Evolutionary conservation across 1,284 basidiomycete genomes (phyloP), one percentile per base, ranked within the genome.

Genomic region (Cryptococcus floricola): DNA sequence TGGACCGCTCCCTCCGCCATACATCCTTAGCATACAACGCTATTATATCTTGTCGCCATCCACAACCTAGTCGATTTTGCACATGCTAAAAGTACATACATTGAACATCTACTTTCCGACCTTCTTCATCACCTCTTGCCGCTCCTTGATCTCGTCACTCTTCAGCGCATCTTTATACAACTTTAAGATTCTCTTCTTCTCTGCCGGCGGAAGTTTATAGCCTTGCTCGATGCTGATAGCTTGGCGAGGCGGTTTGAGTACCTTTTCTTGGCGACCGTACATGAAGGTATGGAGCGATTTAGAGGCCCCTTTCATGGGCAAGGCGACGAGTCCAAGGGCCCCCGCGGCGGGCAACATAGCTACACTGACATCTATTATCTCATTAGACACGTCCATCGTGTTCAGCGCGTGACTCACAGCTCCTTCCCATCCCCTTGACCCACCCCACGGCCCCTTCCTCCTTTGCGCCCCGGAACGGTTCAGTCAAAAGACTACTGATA

Each of bases 401-500:
- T 47, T 25, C 39, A 37, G 23, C 34, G 49, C 16, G 25, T 39
- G 3, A 71, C 81, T 62, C 56, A 81, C 81, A 80, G 57, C 81
- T 80, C 43, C 80, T 68, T 12, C 78, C 80, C 19, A 79, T 77
- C 0, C 82, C 81, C 64, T 82, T 82, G 57, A 83, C 68, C 4
- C 77, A 79, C 4, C 82, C 82, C 9, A 79, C 44, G 38, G 79
- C 75, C 16, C 81, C 80, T 63, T 80, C 80, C 63, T 81, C 79
- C 73, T 80, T 78, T 5, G 75, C 81, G 0, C 81, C 82, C 60
- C 76, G 69, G 7, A 80, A 55, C 1, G 82, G 81, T 62, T 83
- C 82, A 14, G 70, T 78, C n/a, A 83, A 78, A 3, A 83, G 71
- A 1, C 82, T 82, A 0, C 80, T 81, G 50, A 84, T 81, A 13